These are phyloP conservation scores for Cyberlindnera bimundalis DNA, from an alignment of 805 yeast genomes.

Conservation along the genomic window DNA sequence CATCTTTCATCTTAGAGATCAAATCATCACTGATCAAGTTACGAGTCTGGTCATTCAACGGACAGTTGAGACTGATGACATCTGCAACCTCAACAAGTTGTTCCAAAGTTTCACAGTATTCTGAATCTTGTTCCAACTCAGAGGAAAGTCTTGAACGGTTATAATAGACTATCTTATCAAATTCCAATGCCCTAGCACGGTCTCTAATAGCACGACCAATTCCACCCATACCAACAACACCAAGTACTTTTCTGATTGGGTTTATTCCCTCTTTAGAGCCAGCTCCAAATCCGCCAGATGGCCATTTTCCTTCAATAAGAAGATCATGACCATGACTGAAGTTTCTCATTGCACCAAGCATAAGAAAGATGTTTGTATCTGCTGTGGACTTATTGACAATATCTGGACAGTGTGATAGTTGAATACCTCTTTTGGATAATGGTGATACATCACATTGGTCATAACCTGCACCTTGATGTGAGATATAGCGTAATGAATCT, in stretches of 20 bases:
- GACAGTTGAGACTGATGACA: slow-evolving; percentile 51
- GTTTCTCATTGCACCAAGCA: slow-evolving; percentile 49
- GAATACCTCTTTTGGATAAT: slow-evolving; percentile 37
- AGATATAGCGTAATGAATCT: slow-evolving; percentile 38
- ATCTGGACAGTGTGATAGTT: slow-evolving; percentile 41
- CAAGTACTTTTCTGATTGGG: slow-evolving; percentile 49
- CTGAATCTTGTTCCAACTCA: slow-evolving; percentile 43
- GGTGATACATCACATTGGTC: slow-evolving; percentile 44
- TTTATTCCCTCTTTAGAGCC: slow-evolving; percentile 37
- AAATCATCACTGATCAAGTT: slow-evolving; percentile 43
- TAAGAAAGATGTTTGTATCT: slow-evolving; percentile 51
- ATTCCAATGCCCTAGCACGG: slow-evolving; percentile 46
- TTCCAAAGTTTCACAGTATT: slow-evolving; percentile 26
- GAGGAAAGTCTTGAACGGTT: slow-evolving; percentile 41
- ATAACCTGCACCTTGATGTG: slow-evolving; percentile 53
- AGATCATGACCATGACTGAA: slow-evolving; percentile 35
- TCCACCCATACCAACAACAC: slow-evolving; percentile 55
- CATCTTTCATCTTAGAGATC: slow-evolving; percentile 35
- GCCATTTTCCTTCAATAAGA: slow-evolving; percentile 30
- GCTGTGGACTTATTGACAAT: slow-evolving; percentile 56
- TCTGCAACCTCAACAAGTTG: slow-evolving; percentile 40
- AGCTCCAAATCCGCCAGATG: slow-evolving; percentile 32
- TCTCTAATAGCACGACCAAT: slow-evolving; percentile 51
- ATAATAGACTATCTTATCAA: slow-evolving; percentile 50
- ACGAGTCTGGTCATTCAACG: slow-evolving; percentile 47